phyloP scores from a whole-genome alignment of 2,329 filamentous ascomycete genomes.

The Hymenoscyphus scutula region DNA sequence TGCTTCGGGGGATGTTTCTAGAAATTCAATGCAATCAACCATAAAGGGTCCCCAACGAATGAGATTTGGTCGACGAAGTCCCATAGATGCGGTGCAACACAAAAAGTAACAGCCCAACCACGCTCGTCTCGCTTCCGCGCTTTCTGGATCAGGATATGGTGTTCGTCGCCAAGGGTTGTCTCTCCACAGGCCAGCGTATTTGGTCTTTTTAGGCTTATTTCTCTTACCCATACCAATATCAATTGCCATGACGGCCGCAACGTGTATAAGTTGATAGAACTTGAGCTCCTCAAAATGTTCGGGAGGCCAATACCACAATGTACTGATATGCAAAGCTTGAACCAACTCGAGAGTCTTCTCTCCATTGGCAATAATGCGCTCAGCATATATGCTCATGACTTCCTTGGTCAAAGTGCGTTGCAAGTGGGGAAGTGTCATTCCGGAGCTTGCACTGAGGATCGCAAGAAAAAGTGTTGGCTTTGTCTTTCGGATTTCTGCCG shows the following conservation, averaged over 20 bases:
- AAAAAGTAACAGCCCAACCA: slow-evolving; percentile 39
- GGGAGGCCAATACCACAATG: slow-evolving; percentile 50
- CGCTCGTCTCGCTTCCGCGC: slow-evolving; percentile 36
- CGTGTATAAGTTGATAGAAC: slow-evolving; percentile 51
- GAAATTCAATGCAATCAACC: slow-evolving; percentile 43
- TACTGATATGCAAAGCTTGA: slow-evolving; percentile 48
- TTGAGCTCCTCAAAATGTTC: slow-evolving; percentile 47
- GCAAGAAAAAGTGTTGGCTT: slow-evolving; percentile 70
- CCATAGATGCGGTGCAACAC: slow-evolving; percentile 43
- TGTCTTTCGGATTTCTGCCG: slow-evolving; percentile 52
- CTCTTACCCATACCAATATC: slow-evolving; percentile 38
- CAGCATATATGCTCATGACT: slow-evolving; percentile 47
- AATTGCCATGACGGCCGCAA: slow-evolving; percentile 49
- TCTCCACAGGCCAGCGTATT: slow-evolving; percentile 43
- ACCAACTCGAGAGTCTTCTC: slow-evolving; percentile 52
- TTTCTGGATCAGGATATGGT: slow-evolving; percentile 35
- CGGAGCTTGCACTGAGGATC: slow-evolving; percentile 61
- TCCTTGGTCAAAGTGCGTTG: slow-evolving; percentile 47
- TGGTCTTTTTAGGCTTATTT: slow-evolving; percentile 29
- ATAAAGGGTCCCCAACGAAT: slow-evolving; percentile 45
- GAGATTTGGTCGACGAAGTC: slow-evolving; percentile 44
- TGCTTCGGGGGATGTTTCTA: slow-evolving; percentile 43
- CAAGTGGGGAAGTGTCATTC: slow-evolving; percentile 48
- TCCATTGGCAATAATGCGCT: slow-evolving; percentile 46
- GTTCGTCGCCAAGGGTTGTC: slow-evolving; percentile 44